Conservation (phyloP, 176 grass and related monocot genomes). For the Triticum turgidum region DNA sequence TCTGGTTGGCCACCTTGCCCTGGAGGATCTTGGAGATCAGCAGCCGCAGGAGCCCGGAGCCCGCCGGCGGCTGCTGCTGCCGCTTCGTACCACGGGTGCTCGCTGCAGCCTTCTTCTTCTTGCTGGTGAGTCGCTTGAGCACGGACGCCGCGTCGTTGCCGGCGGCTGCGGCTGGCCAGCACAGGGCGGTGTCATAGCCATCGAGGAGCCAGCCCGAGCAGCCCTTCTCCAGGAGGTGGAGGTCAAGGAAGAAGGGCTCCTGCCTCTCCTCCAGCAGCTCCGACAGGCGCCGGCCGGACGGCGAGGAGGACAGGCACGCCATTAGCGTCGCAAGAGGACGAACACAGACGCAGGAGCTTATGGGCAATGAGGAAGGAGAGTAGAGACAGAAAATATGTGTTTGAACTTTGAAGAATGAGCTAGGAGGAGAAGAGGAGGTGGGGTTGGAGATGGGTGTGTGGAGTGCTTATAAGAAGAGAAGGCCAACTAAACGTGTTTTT, state of each 20-base stretch:
- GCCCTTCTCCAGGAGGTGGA: constrained; percentile 84
- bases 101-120: neutral
- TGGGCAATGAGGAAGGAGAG: neutral
- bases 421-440: neutral
- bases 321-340: constrained; percentile 1
- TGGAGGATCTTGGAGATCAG: constrained; percentile 64
- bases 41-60: constrained; percentile 30
- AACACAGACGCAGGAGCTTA: neutral
- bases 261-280: constrained; percentile 88
- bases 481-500: too few species aligned
- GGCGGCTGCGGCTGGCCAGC: constrained; percentile 51
- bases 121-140: constrained; percentile 46
- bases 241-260: constrained; percentile 79
- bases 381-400: neutral
- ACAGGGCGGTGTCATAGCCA: constrained; percentile 44
- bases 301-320: constrained; percentile 44
- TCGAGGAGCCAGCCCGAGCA: constrained; percentile 51
- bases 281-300: constrained; percentile 58
- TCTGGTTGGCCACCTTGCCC: constrained; percentile 18
- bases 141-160: constrained; percentile 12
- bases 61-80: neutral
- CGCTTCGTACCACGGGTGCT: constrained; percentile 12
- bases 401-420: neutral
- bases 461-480: too few species aligned
- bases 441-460: too few species aligned